phyloP scores from a whole-genome alignment of 805 yeast species.

The Wickerhamiella cacticola region DNA sequence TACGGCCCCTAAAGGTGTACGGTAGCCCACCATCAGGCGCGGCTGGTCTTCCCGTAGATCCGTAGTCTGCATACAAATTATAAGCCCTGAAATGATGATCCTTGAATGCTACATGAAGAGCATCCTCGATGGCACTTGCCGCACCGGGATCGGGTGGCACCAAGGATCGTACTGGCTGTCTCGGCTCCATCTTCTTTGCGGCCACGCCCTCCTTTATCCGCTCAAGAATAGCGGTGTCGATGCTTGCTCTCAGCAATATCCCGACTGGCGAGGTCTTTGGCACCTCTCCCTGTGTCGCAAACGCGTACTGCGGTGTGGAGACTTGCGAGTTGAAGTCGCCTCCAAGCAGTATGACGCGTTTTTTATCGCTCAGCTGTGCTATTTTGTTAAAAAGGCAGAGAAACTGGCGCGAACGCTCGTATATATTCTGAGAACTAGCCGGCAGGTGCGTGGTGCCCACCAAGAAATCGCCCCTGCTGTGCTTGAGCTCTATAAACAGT shows the following conservation, averaged over 20 bases:
- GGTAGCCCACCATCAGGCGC: slow-evolving; percentile 63
- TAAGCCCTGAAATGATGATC: slow-evolving; percentile 55
- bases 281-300: slow-evolving; percentile 37
- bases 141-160: too few relatives aligned
- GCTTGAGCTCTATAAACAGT: slow-evolving; percentile 45
- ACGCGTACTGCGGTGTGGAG: slow-evolving; percentile 68
- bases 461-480: slow-evolving; percentile 42
- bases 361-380: neutral
- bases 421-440: slow-evolving; percentile 95
- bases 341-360: slow-evolving; percentile 61
- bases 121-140: neutral
- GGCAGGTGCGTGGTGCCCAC: slow-evolving; percentile 84
- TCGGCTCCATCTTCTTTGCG: neutral
- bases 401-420: slow-evolving; percentile 70
- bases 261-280: slow-evolving; percentile 15
- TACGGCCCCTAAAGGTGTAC: slow-evolving; percentile 87
- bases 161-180: neutral
- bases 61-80: slow-evolving; percentile 39
- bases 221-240: slow-evolving; percentile 38
- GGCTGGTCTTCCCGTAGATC: slow-evolving; percentile 56
- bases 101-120: slow-evolving; percentile 38
- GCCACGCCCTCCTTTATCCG: slow-evolving; percentile 40
- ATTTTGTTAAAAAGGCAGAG: neutral
- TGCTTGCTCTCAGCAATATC: slow-evolving; percentile 20
- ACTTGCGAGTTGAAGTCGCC: too few relatives aligned